Base-by-base conservation (phyloP, 2,329 filamentous ascomycete genomes). In the Pyricularia grisea region DNA sequence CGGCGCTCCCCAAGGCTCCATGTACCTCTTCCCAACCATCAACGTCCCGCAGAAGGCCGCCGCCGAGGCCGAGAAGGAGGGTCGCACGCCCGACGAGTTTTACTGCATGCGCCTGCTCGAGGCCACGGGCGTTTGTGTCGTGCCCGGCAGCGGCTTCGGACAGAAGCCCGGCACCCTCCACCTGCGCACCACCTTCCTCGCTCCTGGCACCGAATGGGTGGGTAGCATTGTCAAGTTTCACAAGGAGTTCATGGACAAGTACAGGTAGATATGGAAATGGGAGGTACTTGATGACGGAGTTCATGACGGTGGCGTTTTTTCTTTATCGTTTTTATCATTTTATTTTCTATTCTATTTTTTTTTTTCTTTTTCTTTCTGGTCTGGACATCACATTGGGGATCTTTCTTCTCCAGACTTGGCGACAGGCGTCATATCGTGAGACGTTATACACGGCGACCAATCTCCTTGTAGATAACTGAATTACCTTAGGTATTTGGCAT, bases 11-110 rank as follows among this genome's bases (percentile, higher is more conserved):
- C 92, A 97, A 86, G 95, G 95, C 71, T 90, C 92, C 78, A 99
- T 99, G 95, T 99, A 99, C 83, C 91, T 99, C 75, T 99, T 98
- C 88, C 95, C 95, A 28, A 95, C 92, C 74, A 97, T 99, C 81
- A 88, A 84, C 42, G 84, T 99, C 28, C 88, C 95, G 1, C 74
- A 81, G 28, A 92, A 92, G 81, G 95, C 93, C 60, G 80, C 90
- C 71, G 89, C 90, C 72, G 92, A 92, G 20, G 95, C 95, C 50
- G 79, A 84, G 75, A 81, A 89, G 71, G 92, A 93, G 78, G 88
- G 88, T 74, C 91, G 91, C 76, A 83, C 85, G 14, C 82, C 94
- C 1, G 95, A 99, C 75, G 94, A 98, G 80, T 97, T 96, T 82
- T 99, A 99, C 85, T 93, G 91, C 81, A 87, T 97, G 83, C 87